Conservation (phyloP, 257 asterid species). For the Nicotiana obtusifolia region DNA sequence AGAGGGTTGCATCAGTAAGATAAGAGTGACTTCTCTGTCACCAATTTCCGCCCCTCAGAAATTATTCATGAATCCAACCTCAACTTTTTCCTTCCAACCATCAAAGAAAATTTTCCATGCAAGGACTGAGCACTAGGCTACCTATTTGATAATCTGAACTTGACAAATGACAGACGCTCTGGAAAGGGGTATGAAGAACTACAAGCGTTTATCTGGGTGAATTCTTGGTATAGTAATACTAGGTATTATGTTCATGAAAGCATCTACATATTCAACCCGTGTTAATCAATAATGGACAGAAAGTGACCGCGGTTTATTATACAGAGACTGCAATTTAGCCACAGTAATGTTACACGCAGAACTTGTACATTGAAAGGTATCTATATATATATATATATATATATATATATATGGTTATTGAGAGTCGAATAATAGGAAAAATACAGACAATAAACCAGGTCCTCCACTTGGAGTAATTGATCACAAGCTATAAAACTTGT, state of each 20-base stretch:
- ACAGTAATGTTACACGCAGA: not conserved
- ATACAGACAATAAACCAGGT: not conserved
- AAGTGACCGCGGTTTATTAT: not conserved
- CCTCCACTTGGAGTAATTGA: not conserved
- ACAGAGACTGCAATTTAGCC: not conserved
- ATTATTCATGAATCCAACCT: no score
- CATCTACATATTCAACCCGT: not conserved
- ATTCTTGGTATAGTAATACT: not conserved
- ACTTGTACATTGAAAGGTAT: no score
- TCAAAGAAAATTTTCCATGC: no score
- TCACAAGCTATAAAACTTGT: not conserved
- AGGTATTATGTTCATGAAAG: not conserved
- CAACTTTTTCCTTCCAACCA: no score
- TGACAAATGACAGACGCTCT: no score
- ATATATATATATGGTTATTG: not conserved
- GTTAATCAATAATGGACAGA: not conserved
- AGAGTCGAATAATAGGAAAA: not conserved
- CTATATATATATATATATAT: no score
- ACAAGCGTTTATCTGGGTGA: not conserved
- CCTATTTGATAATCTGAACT: no score
- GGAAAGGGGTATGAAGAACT: no score
- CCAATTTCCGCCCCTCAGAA: no score
- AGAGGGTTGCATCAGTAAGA: not conserved
- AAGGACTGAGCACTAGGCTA: no score
- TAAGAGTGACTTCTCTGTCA: not conserved